Base-by-base conservation (phyloP, 768 basidiomycete genomes). In the Dioszegia aurantiaca region DNA sequence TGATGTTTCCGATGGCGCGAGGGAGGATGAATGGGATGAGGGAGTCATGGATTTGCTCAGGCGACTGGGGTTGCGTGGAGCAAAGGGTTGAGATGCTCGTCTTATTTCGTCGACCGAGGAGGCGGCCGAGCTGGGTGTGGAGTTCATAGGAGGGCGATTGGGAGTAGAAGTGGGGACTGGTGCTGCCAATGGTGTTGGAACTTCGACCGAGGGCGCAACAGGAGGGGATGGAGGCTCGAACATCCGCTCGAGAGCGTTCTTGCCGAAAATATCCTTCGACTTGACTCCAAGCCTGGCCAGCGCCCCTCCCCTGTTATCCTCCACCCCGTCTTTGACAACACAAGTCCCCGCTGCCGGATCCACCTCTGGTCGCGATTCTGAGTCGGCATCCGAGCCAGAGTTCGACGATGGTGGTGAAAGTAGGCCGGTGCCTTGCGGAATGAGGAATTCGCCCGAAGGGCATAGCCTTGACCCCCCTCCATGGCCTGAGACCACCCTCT, bases 151-250 rank as follows among this genome's bases (percentile, higher is more conserved):
- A 11, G 51, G 51, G 4, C 51, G 51, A 53, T 37, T 53, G 4
- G 51, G 51, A 4, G 51, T 53, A 2, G 36, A 27, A 3, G 23
- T 27, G 4, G 6, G 12, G 19, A 24, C 5, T 4, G 37, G 4
- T 17, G 49, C 36, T 11, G n/a, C n/a, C n/a, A n/a, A n/a, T n/a
- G 49, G 33, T 6, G 37, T 21, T 11, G 51, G 48, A 3, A 17
- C 21, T 21, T 8, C 6, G 51, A 3, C 37, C 16, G 51, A 26
- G 10, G 24, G 28, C 10, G 37, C 2, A 24, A 17, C 27, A 2
- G 87, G 88, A 3, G 89, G 89, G 6, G 90, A 89, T 0, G 92
- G 92, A 8, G 92, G 92, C 61, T 93, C 88, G 64, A 94, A 95
- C 89, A 95, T 90, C 55, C 82, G 83, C 77, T 95, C 91, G 9